Conservation (phyloP, 257 asterid genomes). For the Euphrasia confusa region DNA sequence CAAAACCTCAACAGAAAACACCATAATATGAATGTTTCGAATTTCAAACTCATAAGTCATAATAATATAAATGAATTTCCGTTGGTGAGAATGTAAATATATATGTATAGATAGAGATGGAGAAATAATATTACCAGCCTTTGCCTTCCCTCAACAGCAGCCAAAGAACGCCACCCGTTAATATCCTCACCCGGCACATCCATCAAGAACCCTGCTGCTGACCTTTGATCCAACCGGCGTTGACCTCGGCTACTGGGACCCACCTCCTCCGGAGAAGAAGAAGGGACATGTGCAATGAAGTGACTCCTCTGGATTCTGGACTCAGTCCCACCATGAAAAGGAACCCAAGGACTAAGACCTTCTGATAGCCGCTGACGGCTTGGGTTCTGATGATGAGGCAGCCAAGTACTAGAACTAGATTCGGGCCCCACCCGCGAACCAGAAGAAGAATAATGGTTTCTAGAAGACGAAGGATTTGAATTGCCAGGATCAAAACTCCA, state of each 20-base stretch:
- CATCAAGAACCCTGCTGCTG: slow-evolving; percentile 39
- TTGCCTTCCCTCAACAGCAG: slow-evolving; percentile 69
- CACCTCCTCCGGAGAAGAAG: slow-evolving; percentile 47
- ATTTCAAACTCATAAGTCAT: too few relatives aligned
- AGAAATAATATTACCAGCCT: slow-evolving; percentile 39
- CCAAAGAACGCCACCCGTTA: slow-evolving; percentile 54
- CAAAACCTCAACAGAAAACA: too few relatives aligned
- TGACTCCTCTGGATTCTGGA: slow-evolving; percentile 49
- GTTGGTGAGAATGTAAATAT: too few relatives aligned
- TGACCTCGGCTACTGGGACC: slow-evolving; percentile 37
- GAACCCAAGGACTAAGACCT: slow-evolving; percentile 39
- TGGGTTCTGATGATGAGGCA: slow-evolving; percentile 25
- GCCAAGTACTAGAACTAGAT: slow-evolving; percentile 38
- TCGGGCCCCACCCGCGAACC: slow-evolving; percentile 36
- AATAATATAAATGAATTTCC: too few relatives aligned
- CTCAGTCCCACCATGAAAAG: slow-evolving; percentile 46
- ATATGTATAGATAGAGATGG: too few relatives aligned
- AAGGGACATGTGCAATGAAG: slow-evolving; percentile 35
- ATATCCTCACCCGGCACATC: slow-evolving; percentile 42
- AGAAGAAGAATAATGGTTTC: slow-evolving; percentile 32
- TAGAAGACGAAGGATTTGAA: slow-evolving; percentile 38
- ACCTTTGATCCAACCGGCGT: slow-evolving; percentile 33
- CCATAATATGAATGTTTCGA: too few relatives aligned
- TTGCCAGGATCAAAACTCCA: slow-evolving; percentile 61
- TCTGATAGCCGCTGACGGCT: too few relatives aligned